A percentile compares a stretch with the other conserved stretches of the same genome.
phyloP scores from a whole-genome alignment of 108 stramenopile genomes.

The Hondaea fermentalgiana region DNA sequence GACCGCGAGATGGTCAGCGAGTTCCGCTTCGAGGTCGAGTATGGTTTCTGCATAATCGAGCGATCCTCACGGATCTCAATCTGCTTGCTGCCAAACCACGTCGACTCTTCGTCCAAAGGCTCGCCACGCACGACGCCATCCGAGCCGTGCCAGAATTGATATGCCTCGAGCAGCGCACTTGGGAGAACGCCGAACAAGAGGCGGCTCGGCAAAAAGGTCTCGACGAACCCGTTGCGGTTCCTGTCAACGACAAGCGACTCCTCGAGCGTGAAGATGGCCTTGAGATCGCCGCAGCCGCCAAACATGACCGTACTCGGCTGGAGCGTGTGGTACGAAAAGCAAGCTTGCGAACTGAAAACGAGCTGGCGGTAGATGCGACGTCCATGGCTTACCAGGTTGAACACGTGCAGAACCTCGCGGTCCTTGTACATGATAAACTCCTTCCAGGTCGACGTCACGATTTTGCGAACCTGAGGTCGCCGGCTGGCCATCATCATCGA shows the following conservation, averaged over 20 bases:
- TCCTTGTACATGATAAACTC: slow-evolving; percentile 19
- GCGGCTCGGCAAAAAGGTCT: slow-evolving; percentile 34
- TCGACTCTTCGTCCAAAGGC: slow-evolving; percentile 6
- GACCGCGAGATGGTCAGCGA: not conserved
- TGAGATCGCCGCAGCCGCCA: not conserved
- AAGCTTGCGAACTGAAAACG: not conserved
- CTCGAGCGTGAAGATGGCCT: not conserved
- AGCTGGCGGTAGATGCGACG: slow-evolving; percentile 19
- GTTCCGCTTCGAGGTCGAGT: not conserved
- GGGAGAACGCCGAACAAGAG: slow-evolving; percentile 39
- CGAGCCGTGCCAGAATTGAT: slow-evolving; percentile 44
- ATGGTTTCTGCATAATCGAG: not conserved
- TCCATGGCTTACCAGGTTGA: slow-evolving; percentile 20
- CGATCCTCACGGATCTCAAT: not conserved
- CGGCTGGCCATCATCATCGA: not conserved
- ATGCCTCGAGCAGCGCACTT: slow-evolving; percentile 36
- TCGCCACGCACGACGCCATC: not conserved
- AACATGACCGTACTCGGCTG: slow-evolving; percentile 1
- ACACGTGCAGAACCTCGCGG: slow-evolving; percentile 11
- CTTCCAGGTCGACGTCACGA: slow-evolving; percentile 16
- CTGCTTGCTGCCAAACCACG: not conserved
- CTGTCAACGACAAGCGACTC: slow-evolving; percentile 27
- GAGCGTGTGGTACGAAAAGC: not conserved
- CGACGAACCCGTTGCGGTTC: slow-evolving; percentile 26
- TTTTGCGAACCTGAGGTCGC: not conserved